Conservation (phyloP, 176 grass and related monocot species). For the Aegilops umbellulata region DNA sequence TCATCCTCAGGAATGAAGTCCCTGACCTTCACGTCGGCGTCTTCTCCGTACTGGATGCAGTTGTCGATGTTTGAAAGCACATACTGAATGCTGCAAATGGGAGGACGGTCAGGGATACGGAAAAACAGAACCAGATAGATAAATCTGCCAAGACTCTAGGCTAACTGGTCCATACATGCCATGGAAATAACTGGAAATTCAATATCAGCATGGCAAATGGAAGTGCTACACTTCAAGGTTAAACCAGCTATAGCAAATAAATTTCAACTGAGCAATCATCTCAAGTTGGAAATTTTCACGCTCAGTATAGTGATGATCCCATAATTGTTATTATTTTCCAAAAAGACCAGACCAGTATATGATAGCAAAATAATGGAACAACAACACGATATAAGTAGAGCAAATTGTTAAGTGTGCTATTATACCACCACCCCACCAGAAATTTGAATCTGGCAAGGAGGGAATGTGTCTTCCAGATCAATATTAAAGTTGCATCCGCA, state of each 20-base stretch:
- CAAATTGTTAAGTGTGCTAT: background rate
- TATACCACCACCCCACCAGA: background rate
- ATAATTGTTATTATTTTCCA: background rate
- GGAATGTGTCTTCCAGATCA: background rate
- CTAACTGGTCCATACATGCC: background rate
- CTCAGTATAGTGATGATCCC: background rate
- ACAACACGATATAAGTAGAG: background rate
- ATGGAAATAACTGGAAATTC: background rate
- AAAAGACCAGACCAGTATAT: background rate
- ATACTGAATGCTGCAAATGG: slow-evolving; percentile 74
- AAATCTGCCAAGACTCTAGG: background rate
- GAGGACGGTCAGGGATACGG: background rate
- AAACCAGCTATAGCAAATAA: background rate
- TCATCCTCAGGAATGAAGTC: slow-evolving; percentile 81
- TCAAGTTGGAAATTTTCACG: too few relatives aligned
- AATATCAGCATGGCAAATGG: background rate
- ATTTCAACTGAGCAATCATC: background rate
- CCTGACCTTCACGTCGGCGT: slow-evolving; percentile 80
- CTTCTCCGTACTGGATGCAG: slow-evolving; percentile 88
- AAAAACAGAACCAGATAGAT: background rate
- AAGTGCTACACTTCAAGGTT: background rate
- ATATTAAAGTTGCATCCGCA: slow-evolving; percentile 2
- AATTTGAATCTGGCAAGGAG: background rate
- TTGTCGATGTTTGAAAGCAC: slow-evolving; percentile 73
- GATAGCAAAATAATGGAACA: background rate